A percentile compares a stretch with the other conserved stretches of the same genome.
Conservation (phyloP, 2,329 filamentous ascomycete species). For the Cytospora piceicola region DNA sequence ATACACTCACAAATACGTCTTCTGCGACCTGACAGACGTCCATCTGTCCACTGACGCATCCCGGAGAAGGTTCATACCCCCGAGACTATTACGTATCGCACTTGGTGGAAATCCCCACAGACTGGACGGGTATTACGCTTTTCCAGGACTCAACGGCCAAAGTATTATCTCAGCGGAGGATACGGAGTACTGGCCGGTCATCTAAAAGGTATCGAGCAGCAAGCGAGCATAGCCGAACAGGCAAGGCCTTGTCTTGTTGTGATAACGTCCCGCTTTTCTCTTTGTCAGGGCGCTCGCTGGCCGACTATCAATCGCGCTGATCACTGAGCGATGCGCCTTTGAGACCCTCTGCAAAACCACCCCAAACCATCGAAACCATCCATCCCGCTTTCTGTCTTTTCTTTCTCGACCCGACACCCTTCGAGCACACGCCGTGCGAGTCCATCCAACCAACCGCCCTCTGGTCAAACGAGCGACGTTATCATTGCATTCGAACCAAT, state of each 20-base stretch:
- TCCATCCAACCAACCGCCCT: neutral
- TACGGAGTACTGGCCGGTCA: neutral
- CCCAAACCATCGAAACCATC: conserved; percentile 18
- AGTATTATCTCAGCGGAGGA: neutral
- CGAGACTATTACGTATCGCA: neutral
- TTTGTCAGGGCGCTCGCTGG: conserved; percentile 31
- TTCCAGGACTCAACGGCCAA: conserved; percentile 16
- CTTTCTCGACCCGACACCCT: conserved; percentile 18
- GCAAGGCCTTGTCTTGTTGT: conserved; percentile 29
- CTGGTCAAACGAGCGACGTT: conserved; percentile 17
- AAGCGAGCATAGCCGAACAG: conserved; percentile 20
- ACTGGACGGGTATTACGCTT: neutral
- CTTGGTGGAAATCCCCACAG: neutral
- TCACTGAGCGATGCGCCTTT: conserved; percentile 25
- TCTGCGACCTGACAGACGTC: neutral
- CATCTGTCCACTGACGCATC: neutral
- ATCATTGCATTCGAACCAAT: neutral
- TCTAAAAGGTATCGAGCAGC: conserved; percentile 7
- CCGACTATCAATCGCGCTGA: conserved; percentile 28
- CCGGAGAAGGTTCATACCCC: neutral
- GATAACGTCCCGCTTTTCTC: conserved; percentile 33
- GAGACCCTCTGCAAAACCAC: conserved; percentile 18
- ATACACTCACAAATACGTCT: neutral
- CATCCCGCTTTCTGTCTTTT: conserved; percentile 24
- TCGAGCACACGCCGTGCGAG: conserved; percentile 19